phyloP scores from a whole-genome alignment of 495 filamentous ascomycete genomes.

The Penicillium samsonianum region DNA sequence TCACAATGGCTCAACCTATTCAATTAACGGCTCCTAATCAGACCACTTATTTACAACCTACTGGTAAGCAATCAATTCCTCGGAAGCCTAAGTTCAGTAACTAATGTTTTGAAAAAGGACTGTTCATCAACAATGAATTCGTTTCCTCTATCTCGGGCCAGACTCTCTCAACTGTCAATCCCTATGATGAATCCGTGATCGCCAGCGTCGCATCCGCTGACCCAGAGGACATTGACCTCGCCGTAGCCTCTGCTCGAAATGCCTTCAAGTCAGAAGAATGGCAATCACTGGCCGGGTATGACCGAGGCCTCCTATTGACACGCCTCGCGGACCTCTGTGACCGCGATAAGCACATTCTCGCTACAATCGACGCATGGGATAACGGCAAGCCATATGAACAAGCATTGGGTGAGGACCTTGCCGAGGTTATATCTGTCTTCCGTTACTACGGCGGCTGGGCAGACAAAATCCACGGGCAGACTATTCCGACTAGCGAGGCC shows the following conservation, averaged over 20 bases:
- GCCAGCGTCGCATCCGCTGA: slow-evolving; percentile 73
- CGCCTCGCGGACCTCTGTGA: slow-evolving; percentile 67
- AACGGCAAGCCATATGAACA: slow-evolving; percentile 75
- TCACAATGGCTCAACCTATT: slow-evolving; percentile 7
- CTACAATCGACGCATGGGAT: slow-evolving; percentile 85
- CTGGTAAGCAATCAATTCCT: not conserved
- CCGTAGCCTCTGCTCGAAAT: slow-evolving; percentile 71
- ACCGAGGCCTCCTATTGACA: slow-evolving; percentile 68
- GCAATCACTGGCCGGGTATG: slow-evolving; percentile 64
- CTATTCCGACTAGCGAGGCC: slow-evolving; percentile 65
- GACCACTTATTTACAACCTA: not conserved
- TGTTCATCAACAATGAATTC: slow-evolving; percentile 13
- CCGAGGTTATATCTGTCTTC: slow-evolving; percentile 62
- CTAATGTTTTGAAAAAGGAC: not conserved
- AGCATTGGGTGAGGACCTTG: slow-evolving; percentile 63
- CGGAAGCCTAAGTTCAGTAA: not conserved
- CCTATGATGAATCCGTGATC: slow-evolving; percentile 42
- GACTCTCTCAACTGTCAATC: not conserved
- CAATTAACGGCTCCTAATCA: slow-evolving; percentile 4
- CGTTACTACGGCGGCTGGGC: slow-evolving; percentile 78
- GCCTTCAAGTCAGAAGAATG: slow-evolving; percentile 75
- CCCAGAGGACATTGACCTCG: slow-evolving; percentile 71
- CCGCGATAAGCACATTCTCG: slow-evolving; percentile 64
- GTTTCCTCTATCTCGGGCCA: not conserved
- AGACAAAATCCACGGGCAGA: slow-evolving; percentile 74